A percentile compares a stretch with the other conserved stretches of the same genome.
These are phyloP conservation scores for Populus hybrid DNA, from an alignment of 441 rosid species.

Conservation along the genomic window DNA sequence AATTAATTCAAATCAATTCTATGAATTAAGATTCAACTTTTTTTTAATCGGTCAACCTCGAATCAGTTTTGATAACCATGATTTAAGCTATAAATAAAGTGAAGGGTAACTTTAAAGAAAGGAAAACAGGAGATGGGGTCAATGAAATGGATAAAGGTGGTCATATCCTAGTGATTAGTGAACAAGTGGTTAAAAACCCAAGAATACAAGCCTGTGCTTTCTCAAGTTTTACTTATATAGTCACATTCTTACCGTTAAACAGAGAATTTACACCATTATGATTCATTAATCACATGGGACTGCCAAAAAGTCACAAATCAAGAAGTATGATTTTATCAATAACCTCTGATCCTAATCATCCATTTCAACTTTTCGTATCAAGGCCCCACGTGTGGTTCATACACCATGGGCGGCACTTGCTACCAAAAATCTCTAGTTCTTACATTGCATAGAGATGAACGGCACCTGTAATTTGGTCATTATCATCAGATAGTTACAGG, in stretches of 20 bases:
- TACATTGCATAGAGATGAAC: not conserved
- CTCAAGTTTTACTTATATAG: too few species aligned
- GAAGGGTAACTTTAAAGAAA: not conserved
- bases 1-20: too few species aligned
- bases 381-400: not conserved
- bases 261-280: not conserved
- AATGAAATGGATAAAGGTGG: not conserved
- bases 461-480: not conserved
- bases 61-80: too few species aligned
- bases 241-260: not conserved
- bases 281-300: not conserved
- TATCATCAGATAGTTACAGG: not conserved
- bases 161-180: not conserved
- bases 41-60: too few species aligned
- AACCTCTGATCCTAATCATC: not conserved
- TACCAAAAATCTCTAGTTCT: not conserved
- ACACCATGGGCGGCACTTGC: not conserved
- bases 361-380: not conserved
- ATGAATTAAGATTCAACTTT: too few species aligned
- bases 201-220: not conserved
- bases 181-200: not conserved
- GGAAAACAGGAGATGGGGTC: not conserved
- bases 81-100: not conserved
- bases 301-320: not conserved
- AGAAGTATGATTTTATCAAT: not conserved